Evolutionary conservation across 2,329 filamentous ascomycete genomes (phyloP).

Genomic region (Claviceps lovelessii): DNA sequence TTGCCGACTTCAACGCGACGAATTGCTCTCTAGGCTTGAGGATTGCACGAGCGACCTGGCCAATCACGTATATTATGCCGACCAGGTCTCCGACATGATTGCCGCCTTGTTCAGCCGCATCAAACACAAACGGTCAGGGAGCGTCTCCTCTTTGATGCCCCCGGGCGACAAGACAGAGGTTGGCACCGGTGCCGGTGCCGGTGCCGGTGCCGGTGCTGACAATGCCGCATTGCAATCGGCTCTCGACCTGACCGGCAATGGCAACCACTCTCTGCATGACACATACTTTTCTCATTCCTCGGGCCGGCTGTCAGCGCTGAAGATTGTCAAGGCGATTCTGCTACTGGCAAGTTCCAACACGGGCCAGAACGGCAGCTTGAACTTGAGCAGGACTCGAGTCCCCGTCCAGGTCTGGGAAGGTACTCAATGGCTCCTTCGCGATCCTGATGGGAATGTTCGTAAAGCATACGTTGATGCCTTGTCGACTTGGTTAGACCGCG

Average conservation of each 20-base stretch:
- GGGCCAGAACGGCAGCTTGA: conserved; percentile 42
- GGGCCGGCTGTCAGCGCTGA: conserved; percentile 52
- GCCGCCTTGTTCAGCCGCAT: conserved; percentile 63
- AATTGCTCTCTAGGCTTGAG: conserved; percentile 58
- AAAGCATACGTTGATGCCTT: conserved; percentile 77
- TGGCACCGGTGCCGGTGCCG: background rate
- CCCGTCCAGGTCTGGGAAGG: conserved; percentile 83
- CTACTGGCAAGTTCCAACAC: conserved; percentile 61
- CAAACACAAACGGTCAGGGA: conserved; percentile 44
- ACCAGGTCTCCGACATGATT: conserved; percentile 93
- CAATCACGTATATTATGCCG: conserved; percentile 91
- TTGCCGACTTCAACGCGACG: conserved; percentile 35
- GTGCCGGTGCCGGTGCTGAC: conserved; percentile 14
- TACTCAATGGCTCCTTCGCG: conserved; percentile 84
- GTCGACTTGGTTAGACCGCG: conserved; percentile 70
- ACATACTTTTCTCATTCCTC: conserved; percentile 38
- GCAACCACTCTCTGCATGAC: conserved; percentile 32
- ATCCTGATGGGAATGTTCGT: conserved; percentile 62
- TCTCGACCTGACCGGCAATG: conserved; percentile 29
- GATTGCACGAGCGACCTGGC: conserved; percentile 80
- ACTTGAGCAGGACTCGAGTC: conserved; percentile 58
- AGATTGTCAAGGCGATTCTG: conserved; percentile 69
- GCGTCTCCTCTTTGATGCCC: conserved; percentile 28
- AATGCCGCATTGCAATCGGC: conserved; percentile 16
- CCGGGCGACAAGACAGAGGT: conserved; percentile 30